Evolutionary conservation across 2,329 filamentous ascomycete genomes (phyloP).

Genomic region (Huntiella abstrusa): DNA sequence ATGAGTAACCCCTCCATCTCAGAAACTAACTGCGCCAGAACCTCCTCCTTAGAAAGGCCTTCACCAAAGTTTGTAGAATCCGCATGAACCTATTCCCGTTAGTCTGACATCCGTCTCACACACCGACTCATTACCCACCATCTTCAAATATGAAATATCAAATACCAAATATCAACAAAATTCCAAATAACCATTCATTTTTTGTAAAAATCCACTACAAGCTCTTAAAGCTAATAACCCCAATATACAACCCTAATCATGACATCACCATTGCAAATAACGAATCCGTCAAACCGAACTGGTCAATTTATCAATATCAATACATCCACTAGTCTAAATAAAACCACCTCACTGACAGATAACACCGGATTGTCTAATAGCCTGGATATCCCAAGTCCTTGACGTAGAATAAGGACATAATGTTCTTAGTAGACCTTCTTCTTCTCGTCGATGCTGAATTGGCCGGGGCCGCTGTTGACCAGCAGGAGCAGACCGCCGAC

Average conservation of each 20-base stretch:
- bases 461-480: constrained; percentile 95
- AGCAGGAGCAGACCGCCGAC: constrained; percentile 89
- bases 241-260: too few species aligned
- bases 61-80: constrained; percentile 56
- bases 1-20: constrained; percentile 52
- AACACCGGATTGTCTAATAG: too few species aligned
- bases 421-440: constrained; percentile 85
- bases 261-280: too few species aligned
- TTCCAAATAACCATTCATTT: not conserved
- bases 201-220: too few species aligned
- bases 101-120: not conserved
- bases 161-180: not conserved
- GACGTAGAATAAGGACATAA: not conserved
- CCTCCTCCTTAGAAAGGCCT: constrained; percentile 49
- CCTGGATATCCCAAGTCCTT: too few species aligned
- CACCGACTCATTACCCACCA: not conserved
- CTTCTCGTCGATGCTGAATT: constrained; percentile 99
- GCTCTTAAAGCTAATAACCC: too few species aligned
- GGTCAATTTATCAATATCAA: too few species aligned
- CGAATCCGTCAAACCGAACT: too few species aligned
- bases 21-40: constrained; percentile 54
- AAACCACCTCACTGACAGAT: too few species aligned
- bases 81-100: constrained; percentile 44
- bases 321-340: too few species aligned
- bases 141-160: not conserved